These are phyloP conservation scores for cucumber (Cucumis sativus) DNA, from an alignment of 306 rosid species.

Conservation along the genomic window Cucumber_9930_V3 NC_026655.2:26398501-26399000, in stretches of 20 bases:
- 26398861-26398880: neutral
- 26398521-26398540: neutral
- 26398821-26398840: neutral
- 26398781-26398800: no score
- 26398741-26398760: neutral
- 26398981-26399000: neutral
- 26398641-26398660: neutral
- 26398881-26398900: neutral
- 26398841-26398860: no score
- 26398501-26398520: neutral
- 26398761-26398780: neutral
- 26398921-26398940: neutral
- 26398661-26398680: neutral
- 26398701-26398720: neutral
- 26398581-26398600: neutral
- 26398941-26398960: neutral
- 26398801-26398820: no score
- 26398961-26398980: neutral
- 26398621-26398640: neutral
- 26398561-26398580: neutral
- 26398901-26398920: neutral
- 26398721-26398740: neutral
- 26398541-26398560: neutral
- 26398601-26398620: neutral
- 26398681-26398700: neutral